Base-by-base conservation (phyloP, 768 basidiomycete genomes). In the button mushroom (Agaricus bisporus) region DNA sequence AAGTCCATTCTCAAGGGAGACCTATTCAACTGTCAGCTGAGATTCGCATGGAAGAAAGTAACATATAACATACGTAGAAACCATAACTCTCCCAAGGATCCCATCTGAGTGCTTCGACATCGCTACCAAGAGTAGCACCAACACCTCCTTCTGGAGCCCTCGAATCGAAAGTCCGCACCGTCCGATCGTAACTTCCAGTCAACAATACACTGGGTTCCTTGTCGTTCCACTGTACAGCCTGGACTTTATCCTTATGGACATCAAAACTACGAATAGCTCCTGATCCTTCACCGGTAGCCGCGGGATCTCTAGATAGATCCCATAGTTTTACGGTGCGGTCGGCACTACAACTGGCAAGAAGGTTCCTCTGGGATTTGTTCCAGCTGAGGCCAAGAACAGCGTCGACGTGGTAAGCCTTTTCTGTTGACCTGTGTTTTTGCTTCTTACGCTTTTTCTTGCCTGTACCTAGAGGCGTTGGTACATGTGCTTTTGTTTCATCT, bases 371-470 rank as follows among this genome's bases (percentile, higher is more conserved):
- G 2, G 77, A 73, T 52, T 77, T 85, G 64, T 98, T 98, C 95
- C 97, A 98, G 49, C 89, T 89, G 41, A 98, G 79, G 0, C 82
- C 78, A n/a, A 98, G 82, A 38, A 99, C 89, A 5, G 95, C 91
- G 58, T 95, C 95, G 63, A 95, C 91, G 67, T 98, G 97, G 63
- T 93, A 82, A 0, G 80, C 79, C 2, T 81, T 72, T 56, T 82
- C 80, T 0, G 72, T 65, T 1, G 73, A 56, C 25, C 91, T 82
- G 39, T 82, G 78, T 64, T 88, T 91, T 43, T 76, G 72, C 67
- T 94, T 93, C 68, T 92, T 95, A 62, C 85, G 82, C 76, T 97
- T 97, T 71, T 98, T 98, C 74, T 98, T 98, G 18, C 94, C 94
- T 2, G 90, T 95, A n/a, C 92, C 94, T 0, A 82, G 77, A 1